Conservation (phyloP, 2,329 filamentous ascomycete species). For the Penicillium capsulatum region DNA sequence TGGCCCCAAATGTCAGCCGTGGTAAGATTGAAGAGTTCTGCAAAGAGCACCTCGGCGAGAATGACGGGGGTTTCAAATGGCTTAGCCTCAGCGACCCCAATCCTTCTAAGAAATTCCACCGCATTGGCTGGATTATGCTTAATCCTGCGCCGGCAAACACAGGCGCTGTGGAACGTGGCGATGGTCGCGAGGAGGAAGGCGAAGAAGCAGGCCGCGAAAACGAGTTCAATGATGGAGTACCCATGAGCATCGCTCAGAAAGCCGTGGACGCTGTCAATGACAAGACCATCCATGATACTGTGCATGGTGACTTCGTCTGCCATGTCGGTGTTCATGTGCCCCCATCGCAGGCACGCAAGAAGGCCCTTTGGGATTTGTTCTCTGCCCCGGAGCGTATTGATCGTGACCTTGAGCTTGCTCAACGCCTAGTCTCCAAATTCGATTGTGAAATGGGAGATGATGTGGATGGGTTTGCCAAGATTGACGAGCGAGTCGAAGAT, state of each 20-base stretch:
- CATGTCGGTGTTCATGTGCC: constrained; percentile 96
- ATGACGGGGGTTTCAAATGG: constrained; percentile 90
- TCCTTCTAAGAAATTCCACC: constrained; percentile 91
- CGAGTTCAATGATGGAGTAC: constrained; percentile 30
- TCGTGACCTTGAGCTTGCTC: constrained; percentile 78
- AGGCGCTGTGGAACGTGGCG: constrained; percentile 63
- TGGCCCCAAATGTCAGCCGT: constrained; percentile 91
- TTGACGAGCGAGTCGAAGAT: constrained; percentile 82
- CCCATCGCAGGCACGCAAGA: constrained; percentile 79
- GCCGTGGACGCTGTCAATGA: constrained; percentile 93
- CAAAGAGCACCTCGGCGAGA: constrained; percentile 87
- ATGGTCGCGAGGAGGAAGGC: constrained; percentile 65
- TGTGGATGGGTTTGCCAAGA: constrained; percentile 71
- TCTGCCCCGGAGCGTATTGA: constrained; percentile 90
- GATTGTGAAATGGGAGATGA: constrained; percentile 76
- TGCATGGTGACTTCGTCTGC: constrained; percentile 91
- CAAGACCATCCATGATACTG: constrained; percentile 93
- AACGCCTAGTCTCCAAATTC: constrained; percentile 75
- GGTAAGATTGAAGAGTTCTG: constrained; percentile 91
- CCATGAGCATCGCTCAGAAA: constrained; percentile 64
- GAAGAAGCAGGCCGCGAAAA: constrained; percentile 48
- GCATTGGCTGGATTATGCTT: constrained; percentile 97
- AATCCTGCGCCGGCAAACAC: constrained; percentile 71
- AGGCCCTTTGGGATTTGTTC: constrained; percentile 94
- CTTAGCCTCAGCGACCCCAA: constrained; percentile 95